A percentile compares a stretch with the other conserved stretches of the same genome.
These are phyloP conservation scores for Takashimella koratensis DNA, from an alignment of 1,284 basidiomycete species.

Conservation along the genomic window DNA sequence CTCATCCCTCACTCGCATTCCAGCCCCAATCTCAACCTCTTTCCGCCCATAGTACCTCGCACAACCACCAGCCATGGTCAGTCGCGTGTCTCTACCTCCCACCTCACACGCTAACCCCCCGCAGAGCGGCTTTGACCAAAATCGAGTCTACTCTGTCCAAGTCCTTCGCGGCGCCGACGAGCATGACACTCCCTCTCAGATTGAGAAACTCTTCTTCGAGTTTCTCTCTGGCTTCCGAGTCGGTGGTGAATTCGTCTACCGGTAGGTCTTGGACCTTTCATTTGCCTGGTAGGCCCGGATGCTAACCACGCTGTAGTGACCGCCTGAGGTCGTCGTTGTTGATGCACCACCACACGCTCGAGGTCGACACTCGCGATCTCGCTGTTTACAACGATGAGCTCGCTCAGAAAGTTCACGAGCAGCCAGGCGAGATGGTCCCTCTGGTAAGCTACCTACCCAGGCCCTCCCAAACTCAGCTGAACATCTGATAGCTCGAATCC, in stretches of 20 bases:
- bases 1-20: neutral
- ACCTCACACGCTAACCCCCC: neutral
- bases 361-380: slow-evolving; percentile 88
- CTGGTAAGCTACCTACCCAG: slow-evolving; percentile 57
- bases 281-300: neutral
- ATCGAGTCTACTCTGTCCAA: slow-evolving; percentile 72
- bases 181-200: slow-evolving; percentile 67
- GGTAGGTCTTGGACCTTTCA: slow-evolving; percentile 51
- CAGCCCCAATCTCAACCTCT: neutral
- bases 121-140: slow-evolving; percentile 67
- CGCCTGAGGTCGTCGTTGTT: slow-evolving; percentile 84
- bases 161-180: slow-evolving; percentile 59
- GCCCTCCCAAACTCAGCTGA: neutral
- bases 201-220: slow-evolving; percentile 72
- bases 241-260: slow-evolving; percentile 83
- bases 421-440: slow-evolving; percentile 84
- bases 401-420: slow-evolving; percentile 83
- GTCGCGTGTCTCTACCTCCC: neutral
- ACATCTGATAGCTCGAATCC: slow-evolving; percentile 68
- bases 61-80: neutral
- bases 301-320: slow-evolving; percentile 66
- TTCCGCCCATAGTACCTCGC: neutral
- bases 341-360: slow-evolving; percentile 84
- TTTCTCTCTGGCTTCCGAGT: slow-evolving; percentile 84
- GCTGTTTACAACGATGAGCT: slow-evolving; percentile 90